Base-by-base conservation (phyloP, 148 eudicot species). In the Chenopodium album region DNA sequence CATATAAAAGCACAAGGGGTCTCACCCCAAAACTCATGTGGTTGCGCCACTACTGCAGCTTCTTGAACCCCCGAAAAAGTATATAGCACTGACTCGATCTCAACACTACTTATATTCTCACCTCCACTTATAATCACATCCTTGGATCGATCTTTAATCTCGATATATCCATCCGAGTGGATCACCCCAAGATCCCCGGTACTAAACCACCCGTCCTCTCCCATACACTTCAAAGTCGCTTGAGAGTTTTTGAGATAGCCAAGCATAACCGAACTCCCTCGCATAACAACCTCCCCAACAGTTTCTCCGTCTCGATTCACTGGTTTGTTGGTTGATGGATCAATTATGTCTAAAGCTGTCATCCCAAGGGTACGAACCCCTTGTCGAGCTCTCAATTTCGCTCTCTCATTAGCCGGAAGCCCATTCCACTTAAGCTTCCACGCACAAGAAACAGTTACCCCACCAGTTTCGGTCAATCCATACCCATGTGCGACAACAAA, bases 61-160 rank as follows among this genome's bases (percentile, higher is more conserved):
- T 85, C 83, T 2, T 70, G 63, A 2, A 82, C 78, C 12, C 60
- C 78, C 19, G 87, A 81, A 41, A 28, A 37, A 1, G 69, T 59
- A 34, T 82, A 85, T n/a, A 85, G 26, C 47, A 85, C 87, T 1
- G 85, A 37, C 78, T 85, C 87, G 0, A 85, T 80, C 62, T 85
- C 85, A 0, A 85, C 78, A 62, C 85, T 85, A 59, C 87, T 85
- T 12, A 79, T 79, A 66, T 85, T 85, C 62, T 85, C 83, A 0
- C 87, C 87, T 0, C 85, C 87, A 29, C 83, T 82, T 10, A 85
- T 85, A 37, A 85, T 82, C 7, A 85, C 56, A 65, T 85, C 87
- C 26, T 85, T 82, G 0, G 78, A 76, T 6, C 87, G 60, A 46
- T 85, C 87, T 70, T 79, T 85, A 10, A 85, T 82, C 66, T 82